A percentile compares a stretch with the other conserved stretches of the same genome.
Evolutionary conservation across 129 eudicot genomes (phyloP).

Genomic region (Flaveria sonorensis): DNA sequence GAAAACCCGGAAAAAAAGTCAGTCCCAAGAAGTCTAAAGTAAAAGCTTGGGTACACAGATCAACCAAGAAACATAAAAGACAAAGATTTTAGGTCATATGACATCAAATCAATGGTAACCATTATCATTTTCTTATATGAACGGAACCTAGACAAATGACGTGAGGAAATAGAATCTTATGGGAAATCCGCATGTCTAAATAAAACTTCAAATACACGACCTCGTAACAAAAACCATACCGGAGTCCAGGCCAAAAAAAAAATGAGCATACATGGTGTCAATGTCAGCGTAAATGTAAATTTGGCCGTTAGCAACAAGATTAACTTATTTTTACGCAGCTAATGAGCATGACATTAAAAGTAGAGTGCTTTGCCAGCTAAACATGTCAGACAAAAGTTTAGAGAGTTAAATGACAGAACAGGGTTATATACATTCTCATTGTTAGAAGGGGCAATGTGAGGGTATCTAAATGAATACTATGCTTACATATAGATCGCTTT

Average conservation of each 20-base stretch:
- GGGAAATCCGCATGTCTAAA: neutral
- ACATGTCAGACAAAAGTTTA: neutral
- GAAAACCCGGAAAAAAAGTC: slow-evolving; percentile 28
- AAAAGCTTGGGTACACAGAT: slow-evolving; percentile 5
- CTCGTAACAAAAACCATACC: neutral
- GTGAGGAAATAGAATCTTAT: neutral
- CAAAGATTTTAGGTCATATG: neutral
- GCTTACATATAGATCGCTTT: no score
- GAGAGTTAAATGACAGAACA: neutral
- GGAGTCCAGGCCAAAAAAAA: neutral
- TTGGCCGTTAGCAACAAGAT: neutral
- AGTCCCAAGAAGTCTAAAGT: slow-evolving; percentile 28
- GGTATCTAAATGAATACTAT: no score
- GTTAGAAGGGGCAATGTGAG: no score
- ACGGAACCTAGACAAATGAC: neutral
- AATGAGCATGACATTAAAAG: neutral
- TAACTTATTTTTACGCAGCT: neutral
- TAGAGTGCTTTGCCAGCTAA: neutral
- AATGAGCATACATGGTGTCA: neutral
- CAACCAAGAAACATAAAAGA: slow-evolving; percentile 20
- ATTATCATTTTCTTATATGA: neutral
- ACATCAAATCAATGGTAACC: neutral
- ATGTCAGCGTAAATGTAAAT: neutral
- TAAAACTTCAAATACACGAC: neutral
- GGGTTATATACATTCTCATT: neutral